Base-by-base conservation (phyloP, 306 rosid species). In the Castanea sativa region DNA sequence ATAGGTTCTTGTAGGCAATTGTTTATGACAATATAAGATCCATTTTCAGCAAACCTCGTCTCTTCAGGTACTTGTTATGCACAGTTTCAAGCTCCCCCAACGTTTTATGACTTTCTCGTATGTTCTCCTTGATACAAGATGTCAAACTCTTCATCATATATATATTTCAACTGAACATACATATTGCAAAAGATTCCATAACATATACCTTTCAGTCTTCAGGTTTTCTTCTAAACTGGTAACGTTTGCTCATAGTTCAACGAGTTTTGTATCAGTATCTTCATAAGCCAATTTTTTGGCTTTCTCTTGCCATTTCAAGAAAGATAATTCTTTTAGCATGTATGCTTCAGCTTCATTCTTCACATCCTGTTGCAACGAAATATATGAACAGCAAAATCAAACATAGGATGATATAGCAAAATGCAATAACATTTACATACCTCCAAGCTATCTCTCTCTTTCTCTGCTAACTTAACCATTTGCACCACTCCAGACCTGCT, bases 391-490 rank as follows among this genome's bases (percentile, higher is more conserved):
- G 18, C 75, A 55, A 65, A 52, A 67, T 35, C 55, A 70, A 82
- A 59, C 32, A 38, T 75, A 53, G 73, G 35, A 75, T 61, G 63
- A 57, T 43, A 29, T 33, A 58, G 41, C 21, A 74, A 71, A 73
- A n/a, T 10, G 32, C 58, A 79, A 77, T 61, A 69, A 83, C 51
- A 58, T 77, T 59, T 79, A 79, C 85, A 11, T 85, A 85, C 99
- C 98, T 95, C 99, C 87, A 92, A 87, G 76, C 91, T 76, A 78
- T 95, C 96, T 85, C 94, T 95, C 87, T 95, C 98, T 86, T 92
- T 95, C 89, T 92, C 99, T 16, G 98, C 91, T 77, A 95, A 87
- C 91, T 92, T 95, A 74, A 95, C 99, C 97, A 95, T 95, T 88
- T 95, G 95, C 69, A 92, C 98, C 82, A 91, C 97, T 33, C 99